phyloP scores from a whole-genome alignment of 2,329 filamentous ascomycete genomes.

The Tolypocladium paradoxum region DNA sequence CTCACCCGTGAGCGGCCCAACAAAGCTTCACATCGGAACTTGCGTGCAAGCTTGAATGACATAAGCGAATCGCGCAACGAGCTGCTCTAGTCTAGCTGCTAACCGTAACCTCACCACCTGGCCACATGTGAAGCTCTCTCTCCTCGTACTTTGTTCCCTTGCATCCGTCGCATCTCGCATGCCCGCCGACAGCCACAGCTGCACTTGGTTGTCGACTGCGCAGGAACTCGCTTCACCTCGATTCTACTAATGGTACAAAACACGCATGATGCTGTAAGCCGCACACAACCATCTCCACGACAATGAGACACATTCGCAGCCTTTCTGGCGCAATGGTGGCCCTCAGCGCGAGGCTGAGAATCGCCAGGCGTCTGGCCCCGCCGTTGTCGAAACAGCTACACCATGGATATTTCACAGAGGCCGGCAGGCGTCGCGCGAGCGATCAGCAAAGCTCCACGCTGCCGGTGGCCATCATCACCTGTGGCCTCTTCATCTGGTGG shows the following conservation, averaged over 20 bases:
- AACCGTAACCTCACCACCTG: not conserved
- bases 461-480: slow-evolving; percentile 19
- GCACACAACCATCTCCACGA: not conserved
- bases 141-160: not conserved
- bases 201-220: not conserved
- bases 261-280: not conserved
- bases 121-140: not conserved
- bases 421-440: not conserved
- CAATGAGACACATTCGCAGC: not conserved
- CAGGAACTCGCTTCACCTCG: no score
- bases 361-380: not conserved
- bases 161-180: not conserved
- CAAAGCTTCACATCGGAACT: not conserved
- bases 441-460: not conserved
- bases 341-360: not conserved
- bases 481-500: slow-evolving; percentile 30
- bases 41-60: not conserved
- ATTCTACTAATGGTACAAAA: no score
- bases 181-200: not conserved
- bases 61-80: not conserved
- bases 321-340: not conserved
- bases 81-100: not conserved
- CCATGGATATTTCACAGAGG: not conserved
- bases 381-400: not conserved
- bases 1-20: no score